phyloP scores from a whole-genome alignment of 2,329 filamentous ascomycete genomes.

The Nannizziopsis arthrosporioides region DNA sequence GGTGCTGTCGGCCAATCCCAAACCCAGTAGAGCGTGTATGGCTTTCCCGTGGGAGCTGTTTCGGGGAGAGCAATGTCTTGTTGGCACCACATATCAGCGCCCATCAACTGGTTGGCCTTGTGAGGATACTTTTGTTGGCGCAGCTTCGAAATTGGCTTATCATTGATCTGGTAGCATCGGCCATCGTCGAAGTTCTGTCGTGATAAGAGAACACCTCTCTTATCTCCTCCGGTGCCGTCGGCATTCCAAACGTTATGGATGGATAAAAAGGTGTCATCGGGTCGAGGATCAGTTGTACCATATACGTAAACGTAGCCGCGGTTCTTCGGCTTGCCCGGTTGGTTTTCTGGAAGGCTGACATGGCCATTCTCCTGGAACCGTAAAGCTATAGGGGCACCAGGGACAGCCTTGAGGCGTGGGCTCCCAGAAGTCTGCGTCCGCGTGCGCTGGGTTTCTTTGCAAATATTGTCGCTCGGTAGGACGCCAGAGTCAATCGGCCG shows the following conservation, averaged over 20 bases:
- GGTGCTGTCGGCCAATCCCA: conserved; percentile 77
- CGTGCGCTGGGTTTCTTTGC: conserved; percentile 51
- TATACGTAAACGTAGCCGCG: conserved; percentile 66
- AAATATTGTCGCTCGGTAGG: conserved; percentile 45
- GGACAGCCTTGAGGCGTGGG: conserved; percentile 49
- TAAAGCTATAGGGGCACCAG: conserved; percentile 54
- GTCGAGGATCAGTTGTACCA: conserved; percentile 51
- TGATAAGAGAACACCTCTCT: conserved; percentile 61
- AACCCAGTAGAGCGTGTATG: conserved; percentile 84
- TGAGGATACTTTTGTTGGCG: conserved; percentile 49
- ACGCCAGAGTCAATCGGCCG: conserved; percentile 40
- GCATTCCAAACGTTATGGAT: conserved; percentile 68
- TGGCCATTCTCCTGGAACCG: conserved; percentile 67
- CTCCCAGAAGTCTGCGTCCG: conserved; percentile 47
- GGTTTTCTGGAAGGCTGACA: conserved; percentile 49
- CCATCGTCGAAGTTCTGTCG: conserved; percentile 79
- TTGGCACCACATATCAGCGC: conserved; percentile 63
- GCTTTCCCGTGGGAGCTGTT: conserved; percentile 49
- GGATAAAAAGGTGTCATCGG: conserved; percentile 46
- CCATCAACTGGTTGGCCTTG: conserved; percentile 41
- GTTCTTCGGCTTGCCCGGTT: conserved; percentile 50
- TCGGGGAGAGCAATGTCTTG: conserved; percentile 64
- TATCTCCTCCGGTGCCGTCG: conserved; percentile 69
- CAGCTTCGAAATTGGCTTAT: conserved; percentile 43
- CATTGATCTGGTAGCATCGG: conserved; percentile 72